phyloP scores from a whole-genome alignment of 169 alveolate species.

The Blepharisma undulans region DNA sequence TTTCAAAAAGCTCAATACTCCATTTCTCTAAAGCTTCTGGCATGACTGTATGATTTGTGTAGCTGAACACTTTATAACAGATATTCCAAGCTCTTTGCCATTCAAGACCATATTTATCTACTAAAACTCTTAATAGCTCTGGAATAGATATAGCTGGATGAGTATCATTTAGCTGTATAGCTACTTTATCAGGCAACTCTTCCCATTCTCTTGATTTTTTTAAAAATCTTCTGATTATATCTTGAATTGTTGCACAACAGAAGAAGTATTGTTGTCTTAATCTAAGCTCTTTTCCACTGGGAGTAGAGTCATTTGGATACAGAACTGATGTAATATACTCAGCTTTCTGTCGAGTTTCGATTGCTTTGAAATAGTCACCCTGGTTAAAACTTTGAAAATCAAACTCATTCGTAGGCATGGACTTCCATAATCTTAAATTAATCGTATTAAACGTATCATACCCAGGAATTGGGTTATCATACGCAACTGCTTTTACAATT shows the following conservation, averaged over 20 bases:
- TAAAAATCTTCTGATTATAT: conserved; percentile 86
- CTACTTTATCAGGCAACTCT: conserved; percentile 87
- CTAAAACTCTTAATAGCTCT: conserved; percentile 91
- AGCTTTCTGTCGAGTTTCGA: conserved; percentile 91
- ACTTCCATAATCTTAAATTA: conserved; percentile 93
- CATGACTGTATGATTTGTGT: conserved; percentile 96
- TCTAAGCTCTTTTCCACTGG: conserved; percentile 93
- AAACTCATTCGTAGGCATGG: conserved; percentile 91
- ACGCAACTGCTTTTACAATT: conserved; percentile 94
- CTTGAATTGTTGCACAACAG: conserved; percentile 93
- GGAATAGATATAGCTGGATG: conserved; percentile 95
- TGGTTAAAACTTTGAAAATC: conserved; percentile 91
- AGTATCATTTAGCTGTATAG: conserved; percentile 93
- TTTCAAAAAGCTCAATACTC: conserved; percentile 90
- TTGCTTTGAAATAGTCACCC: conserved; percentile 90
- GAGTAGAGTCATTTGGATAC: conserved; percentile 94
- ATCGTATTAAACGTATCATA: conserved; percentile 93
- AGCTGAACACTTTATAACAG: conserved; percentile 79
- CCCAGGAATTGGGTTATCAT: conserved; percentile 96
- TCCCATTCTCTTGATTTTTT: conserved; percentile 87
- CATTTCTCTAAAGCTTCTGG: conserved; percentile 98
- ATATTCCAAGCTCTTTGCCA: conserved; percentile 93
- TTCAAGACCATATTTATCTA: conserved; percentile 89
- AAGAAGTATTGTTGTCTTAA: conserved; percentile 94
- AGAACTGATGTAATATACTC: conserved; percentile 94